phyloP scores from a whole-genome alignment of 352 stramenopile genomes.

The Globisporangium barbulae region DNA sequence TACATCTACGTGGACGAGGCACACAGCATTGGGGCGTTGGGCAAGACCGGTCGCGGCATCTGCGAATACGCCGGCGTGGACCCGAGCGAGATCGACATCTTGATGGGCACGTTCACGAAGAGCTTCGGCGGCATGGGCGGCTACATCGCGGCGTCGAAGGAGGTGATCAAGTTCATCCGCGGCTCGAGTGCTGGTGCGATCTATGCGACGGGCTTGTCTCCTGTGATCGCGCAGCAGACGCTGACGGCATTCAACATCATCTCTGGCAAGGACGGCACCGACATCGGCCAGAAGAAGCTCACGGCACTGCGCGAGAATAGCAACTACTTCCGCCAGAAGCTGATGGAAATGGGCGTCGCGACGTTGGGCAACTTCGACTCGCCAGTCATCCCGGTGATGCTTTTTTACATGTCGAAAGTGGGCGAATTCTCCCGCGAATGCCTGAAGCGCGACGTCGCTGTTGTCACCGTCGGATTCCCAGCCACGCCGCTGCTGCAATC shows the following conservation, averaged over 20 bases:
- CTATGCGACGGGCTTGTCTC: slow-evolving; percentile 12
- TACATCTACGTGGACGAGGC: slow-evolving; percentile 95
- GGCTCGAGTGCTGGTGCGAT: slow-evolving; percentile 32
- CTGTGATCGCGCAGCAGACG: slow-evolving; percentile 58
- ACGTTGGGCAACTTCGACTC: slow-evolving; percentile 95
- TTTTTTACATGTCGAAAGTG: slow-evolving; percentile 83
- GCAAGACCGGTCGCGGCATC: slow-evolving; percentile 86
- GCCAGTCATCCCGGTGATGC: slow-evolving; percentile 97
- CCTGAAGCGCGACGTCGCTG: slow-evolving; percentile 81
- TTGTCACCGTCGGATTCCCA: slow-evolving; percentile 93
- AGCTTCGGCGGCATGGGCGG: slow-evolving; percentile 94
- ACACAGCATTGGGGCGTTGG: slow-evolving; percentile 93
- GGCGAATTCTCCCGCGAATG: slow-evolving; percentile 89
- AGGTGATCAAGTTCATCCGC: slow-evolving; percentile 7
- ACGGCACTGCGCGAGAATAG: slow-evolving; percentile 92
- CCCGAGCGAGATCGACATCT: slow-evolving; percentile 93
- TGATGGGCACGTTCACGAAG: slow-evolving; percentile 99
- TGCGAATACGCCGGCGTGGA: slow-evolving; percentile 93
- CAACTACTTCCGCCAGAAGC: slow-evolving; percentile 96
- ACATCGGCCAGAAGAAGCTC: slow-evolving; percentile 91
- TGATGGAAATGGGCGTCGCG: slow-evolving; percentile 92
- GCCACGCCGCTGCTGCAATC: slow-evolving; percentile 85
- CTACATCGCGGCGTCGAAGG: slow-evolving; percentile 78
- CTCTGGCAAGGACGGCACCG: slow-evolving; percentile 92
- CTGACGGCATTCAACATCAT: slow-evolving; percentile 91